Conservation (phyloP, 208 protist genomes). For the Leishmania tarentolae region DNA sequence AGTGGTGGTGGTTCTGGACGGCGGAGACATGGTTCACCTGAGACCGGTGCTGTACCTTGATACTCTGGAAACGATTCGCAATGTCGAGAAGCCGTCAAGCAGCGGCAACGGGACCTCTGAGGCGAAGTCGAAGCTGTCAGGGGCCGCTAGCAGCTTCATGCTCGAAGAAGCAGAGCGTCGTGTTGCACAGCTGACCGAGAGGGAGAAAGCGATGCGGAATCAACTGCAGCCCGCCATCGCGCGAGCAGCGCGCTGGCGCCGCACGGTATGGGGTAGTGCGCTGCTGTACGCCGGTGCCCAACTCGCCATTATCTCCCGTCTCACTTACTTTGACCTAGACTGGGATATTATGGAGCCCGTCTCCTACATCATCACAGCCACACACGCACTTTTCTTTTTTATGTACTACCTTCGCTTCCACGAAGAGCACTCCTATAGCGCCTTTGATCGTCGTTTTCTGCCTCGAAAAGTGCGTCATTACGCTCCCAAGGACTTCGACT, state of each 20-base stretch:
- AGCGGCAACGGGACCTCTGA: not conserved
- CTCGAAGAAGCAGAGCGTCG: slow-evolving; percentile 42
- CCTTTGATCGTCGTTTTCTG: slow-evolving; percentile 58
- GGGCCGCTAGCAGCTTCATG: slow-evolving; percentile 31
- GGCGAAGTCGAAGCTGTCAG: not conserved
- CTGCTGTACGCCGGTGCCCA: slow-evolving; percentile 65
- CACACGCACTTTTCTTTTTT: slow-evolving; percentile 71
- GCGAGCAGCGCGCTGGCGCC: slow-evolving; percentile 57
- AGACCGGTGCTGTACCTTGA: slow-evolving; percentile 62
- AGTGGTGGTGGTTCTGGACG: slow-evolving; percentile 55
- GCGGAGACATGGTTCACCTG: slow-evolving; percentile 55
- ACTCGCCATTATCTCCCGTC: slow-evolving; percentile 76
- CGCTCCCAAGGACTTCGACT: slow-evolving; percentile 74
- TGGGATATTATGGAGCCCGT: slow-evolving; percentile 94
- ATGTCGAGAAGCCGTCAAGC: not conserved
- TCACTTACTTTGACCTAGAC: slow-evolving; percentile 89
- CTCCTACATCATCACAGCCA: slow-evolving; percentile 72
- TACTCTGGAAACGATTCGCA: slow-evolving; percentile 20
- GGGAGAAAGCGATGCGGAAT: slow-evolving; percentile 44
- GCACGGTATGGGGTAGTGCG: slow-evolving; percentile 61
- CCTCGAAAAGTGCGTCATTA: slow-evolving; percentile 58
- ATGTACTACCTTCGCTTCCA: slow-evolving; percentile 62
- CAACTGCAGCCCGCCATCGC: slow-evolving; percentile 51
- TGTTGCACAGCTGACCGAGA: slow-evolving; percentile 32
- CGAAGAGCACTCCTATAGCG: slow-evolving; percentile 53